A percentile compares a stretch with the other conserved stretches of the same genome.
Evolutionary conservation across 495 filamentous ascomycete genomes (phyloP).

Genomic region (Xylaria bambusicola): DNA sequence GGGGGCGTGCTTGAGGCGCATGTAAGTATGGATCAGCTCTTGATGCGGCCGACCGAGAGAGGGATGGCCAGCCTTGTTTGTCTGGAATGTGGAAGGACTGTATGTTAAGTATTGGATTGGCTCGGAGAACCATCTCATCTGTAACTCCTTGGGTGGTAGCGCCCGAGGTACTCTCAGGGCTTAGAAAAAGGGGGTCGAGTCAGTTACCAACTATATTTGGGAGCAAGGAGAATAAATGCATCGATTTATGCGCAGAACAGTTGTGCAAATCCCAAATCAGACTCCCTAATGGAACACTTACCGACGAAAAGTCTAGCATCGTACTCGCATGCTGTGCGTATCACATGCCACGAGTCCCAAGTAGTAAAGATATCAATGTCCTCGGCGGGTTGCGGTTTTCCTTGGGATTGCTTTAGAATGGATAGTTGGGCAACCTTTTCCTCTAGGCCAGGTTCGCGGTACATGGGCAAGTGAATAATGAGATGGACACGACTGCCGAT

Average conservation of each 20-base stretch:
- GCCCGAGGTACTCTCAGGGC: constrained; percentile 79
- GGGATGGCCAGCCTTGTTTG: constrained; percentile 78
- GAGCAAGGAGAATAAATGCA: not conserved
- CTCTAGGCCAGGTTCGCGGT: constrained; percentile 50
- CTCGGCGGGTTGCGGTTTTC: constrained; percentile 19
- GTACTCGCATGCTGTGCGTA: constrained; percentile 86
- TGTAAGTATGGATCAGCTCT: constrained; percentile 73
- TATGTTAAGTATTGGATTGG: constrained; percentile 81
- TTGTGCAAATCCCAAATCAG: not conserved
- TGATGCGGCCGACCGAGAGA: constrained; percentile 83
- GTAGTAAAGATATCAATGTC: constrained; percentile 68
- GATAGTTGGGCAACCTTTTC: constrained; percentile 45
- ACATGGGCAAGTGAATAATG: constrained; percentile 80
- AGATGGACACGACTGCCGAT: constrained; percentile 75
- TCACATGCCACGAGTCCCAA: constrained; percentile 94
- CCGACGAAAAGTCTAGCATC: constrained; percentile 78
- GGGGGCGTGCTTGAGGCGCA: constrained; percentile 76
- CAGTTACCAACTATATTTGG: constrained; percentile 2
- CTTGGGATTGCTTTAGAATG: constrained; percentile 28
- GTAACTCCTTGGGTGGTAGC: constrained; percentile 70
- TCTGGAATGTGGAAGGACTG: constrained; percentile 65
- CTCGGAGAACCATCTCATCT: constrained; percentile 92
- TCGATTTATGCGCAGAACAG: not conserved
- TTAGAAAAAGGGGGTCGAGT: constrained; percentile 42
- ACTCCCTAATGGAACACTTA: constrained; percentile 51